Base-by-base conservation (phyloP, 768 basidiomycete genomes). In the Lactifluus volemus region DNA sequence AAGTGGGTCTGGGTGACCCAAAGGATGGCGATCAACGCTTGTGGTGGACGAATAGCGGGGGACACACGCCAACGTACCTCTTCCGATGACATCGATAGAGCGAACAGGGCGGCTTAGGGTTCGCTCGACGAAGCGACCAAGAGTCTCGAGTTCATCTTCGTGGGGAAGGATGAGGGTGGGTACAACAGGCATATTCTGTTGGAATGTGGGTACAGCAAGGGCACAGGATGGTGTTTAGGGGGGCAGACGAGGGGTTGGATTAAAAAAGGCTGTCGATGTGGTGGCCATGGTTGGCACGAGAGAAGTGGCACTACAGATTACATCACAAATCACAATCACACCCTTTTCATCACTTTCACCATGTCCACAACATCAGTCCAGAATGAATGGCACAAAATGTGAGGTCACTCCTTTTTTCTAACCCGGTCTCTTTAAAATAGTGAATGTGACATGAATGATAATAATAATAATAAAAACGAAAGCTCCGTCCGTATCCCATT, bases 401-500 rank as follows among this genome's bases (percentile, higher is more conserved):
- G 70, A 77, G 78, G 45, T 56, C 49, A 56, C 5, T n/a, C 32
- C 32, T 9, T 4, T 9, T 4, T 14, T 4, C 38, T 3, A 30
- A 57, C 12, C 19, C 25, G 47, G 39, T 49, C 19, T 29, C 39
- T 17, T 59, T 49, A 44, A 25, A 12, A 49, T 38, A 50, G 25
- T 52, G 44, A 59, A 42, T 19, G 15, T 32, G 53, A 53, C 19
- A 52, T 60, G 5, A 47, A 34, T 34, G 6, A 34, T 34, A 25
- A 25, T 25, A 25, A 25, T 25, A 25, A 6, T 34, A 9, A 6
- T 34, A 34, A 59, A 5, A 10, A 7, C 42, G 55, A 30, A 61
- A 63, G 61, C 17, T 56, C 82, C 5, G 74, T 94, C 60, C 81
- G 83, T 50, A 84, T 95, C 47, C 94, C 93, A 9, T 92, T 96